phyloP scores from a whole-genome alignment of 345 rosid genomes.

The Populus simonii region DNA sequence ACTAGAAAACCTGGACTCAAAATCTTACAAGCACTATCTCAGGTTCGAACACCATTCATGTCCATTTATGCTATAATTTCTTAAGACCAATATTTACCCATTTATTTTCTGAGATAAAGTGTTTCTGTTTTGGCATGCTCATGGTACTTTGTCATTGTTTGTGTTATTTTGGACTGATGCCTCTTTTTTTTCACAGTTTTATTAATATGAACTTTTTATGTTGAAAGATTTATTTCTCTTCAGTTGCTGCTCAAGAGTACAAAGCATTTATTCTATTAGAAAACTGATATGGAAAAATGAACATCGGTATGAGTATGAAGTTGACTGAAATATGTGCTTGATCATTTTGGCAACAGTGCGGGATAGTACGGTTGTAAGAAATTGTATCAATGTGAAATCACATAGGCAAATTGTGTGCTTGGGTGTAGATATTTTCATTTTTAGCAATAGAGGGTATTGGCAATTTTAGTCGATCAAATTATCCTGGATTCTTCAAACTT shows the following conservation, averaged over 20 bases:
- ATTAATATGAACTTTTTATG: neutral
- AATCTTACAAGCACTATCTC: constrained; percentile 78
- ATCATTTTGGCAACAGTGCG: neutral
- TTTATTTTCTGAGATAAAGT: neutral
- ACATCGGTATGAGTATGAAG: neutral
- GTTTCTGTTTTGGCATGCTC: neutral
- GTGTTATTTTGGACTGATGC: too few relatives aligned
- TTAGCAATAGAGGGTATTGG: neutral
- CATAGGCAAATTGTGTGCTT: neutral
- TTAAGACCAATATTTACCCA: constrained; percentile 7
- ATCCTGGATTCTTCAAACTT: neutral
- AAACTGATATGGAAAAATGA: neutral
- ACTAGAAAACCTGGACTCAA: constrained; percentile 68
- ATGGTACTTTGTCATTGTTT: neutral
- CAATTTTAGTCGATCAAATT: neutral
- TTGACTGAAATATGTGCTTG: neutral
- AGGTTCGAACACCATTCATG: constrained; percentile 47
- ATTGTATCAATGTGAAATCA: neutral
- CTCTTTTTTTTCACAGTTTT: neutral
- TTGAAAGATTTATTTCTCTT: neutral
- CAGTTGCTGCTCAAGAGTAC: neutral
- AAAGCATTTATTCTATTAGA: neutral
- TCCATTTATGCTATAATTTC: constrained; percentile 1
- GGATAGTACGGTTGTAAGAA: neutral
- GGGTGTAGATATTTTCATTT: neutral